phyloP scores from a whole-genome alignment of 1,139 yeast genomes.

The Taiozyma onychis region DNA sequence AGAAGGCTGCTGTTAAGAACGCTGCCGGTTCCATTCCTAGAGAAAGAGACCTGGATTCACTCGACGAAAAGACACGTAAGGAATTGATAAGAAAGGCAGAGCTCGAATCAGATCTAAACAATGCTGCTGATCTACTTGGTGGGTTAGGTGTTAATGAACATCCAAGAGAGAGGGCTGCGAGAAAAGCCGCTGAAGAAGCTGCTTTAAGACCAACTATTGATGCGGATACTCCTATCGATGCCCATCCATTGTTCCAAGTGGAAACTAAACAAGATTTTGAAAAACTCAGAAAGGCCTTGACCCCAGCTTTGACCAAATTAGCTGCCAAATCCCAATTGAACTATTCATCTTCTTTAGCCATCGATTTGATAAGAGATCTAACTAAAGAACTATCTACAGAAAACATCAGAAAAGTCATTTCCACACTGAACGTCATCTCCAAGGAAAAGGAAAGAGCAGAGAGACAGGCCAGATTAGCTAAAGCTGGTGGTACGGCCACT shows the following conservation, averaged over 20 bases:
- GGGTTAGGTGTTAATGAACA: slow-evolving; percentile 75
- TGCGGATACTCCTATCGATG: slow-evolving; percentile 63
- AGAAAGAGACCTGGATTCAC: slow-evolving; percentile 49
- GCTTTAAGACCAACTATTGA: slow-evolving; percentile 36
- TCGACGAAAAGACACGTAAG: slow-evolving; percentile 62
- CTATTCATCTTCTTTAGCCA: slow-evolving; percentile 71
- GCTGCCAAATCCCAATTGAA: slow-evolving; percentile 58
- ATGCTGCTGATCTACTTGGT: slow-evolving; percentile 90
- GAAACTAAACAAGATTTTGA: slow-evolving; percentile 79
- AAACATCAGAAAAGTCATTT: slow-evolving; percentile 76
- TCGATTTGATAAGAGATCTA: slow-evolving; percentile 81
- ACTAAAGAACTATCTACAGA: slow-evolving; percentile 78
- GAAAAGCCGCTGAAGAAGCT: slow-evolving; percentile 35
- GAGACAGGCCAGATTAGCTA: slow-evolving; percentile 74
- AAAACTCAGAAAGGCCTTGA: slow-evolving; percentile 72
- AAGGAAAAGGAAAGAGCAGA: slow-evolving; percentile 89
- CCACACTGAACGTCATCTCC: slow-evolving; percentile 75
- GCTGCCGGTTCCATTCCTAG: slow-evolving; percentile 7
- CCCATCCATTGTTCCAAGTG: slow-evolving; percentile 77
- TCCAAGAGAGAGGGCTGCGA: slow-evolving; percentile 61
- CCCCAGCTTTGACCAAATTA: slow-evolving; percentile 59
- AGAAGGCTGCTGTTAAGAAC: slow-evolving; percentile 22
- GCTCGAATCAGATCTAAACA: slow-evolving; percentile 77
- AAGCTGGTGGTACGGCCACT: slow-evolving; percentile 79
- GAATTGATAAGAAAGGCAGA: slow-evolving; percentile 77